These are phyloP conservation scores for Russula sp. DNA, from an alignment of 768 basidiomycete genomes.

Conservation along the genomic window DNA sequence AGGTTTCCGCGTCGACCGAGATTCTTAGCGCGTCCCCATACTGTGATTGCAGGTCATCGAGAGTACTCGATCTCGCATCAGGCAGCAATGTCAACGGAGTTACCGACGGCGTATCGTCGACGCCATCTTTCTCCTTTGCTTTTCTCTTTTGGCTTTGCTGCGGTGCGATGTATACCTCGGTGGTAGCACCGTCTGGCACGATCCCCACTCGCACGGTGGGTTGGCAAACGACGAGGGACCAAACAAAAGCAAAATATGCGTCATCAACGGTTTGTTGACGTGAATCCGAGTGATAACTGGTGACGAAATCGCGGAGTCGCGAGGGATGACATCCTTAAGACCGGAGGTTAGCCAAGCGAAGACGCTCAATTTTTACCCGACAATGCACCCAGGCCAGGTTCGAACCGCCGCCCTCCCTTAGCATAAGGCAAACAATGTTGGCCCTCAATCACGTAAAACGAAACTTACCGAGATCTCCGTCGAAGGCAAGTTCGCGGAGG, in stretches of 20 bases:
- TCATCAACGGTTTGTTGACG: slow-evolving; percentile 61
- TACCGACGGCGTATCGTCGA: slow-evolving; percentile 39
- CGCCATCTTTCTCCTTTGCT: slow-evolving; percentile 48
- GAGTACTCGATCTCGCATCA: slow-evolving; percentile 47
- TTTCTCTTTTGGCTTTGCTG: slow-evolving; percentile 52
- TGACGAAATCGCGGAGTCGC: slow-evolving; percentile 65
- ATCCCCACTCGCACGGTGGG: slow-evolving; percentile 72
- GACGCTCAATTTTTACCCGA: neutral
- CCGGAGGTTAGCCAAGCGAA: slow-evolving; percentile 13
- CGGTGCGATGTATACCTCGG: slow-evolving; percentile 75
- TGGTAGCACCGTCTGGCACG: slow-evolving; percentile 51
- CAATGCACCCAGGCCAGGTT: slow-evolving; percentile 8
- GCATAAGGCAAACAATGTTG: neutral
- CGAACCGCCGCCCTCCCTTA: slow-evolving; percentile 20
- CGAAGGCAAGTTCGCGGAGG: slow-evolving; percentile 81
- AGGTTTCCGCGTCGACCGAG: slow-evolving; percentile 67
- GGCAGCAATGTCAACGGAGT: slow-evolving; percentile 43
- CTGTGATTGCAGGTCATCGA: slow-evolving; percentile 50
- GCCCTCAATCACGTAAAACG: slow-evolving; percentile 11
- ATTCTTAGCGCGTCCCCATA: slow-evolving; percentile 65
- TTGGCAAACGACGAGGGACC: slow-evolving; percentile 72
- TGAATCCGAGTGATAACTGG: slow-evolving; percentile 50
- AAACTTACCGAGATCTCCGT: slow-evolving; percentile 80
- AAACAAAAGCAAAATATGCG: slow-evolving; percentile 71
- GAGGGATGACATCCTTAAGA: slow-evolving; percentile 63